phyloP scores from a whole-genome alignment of 257 asterid genomes.

The Nicotiana tomentosiformis region DNA sequence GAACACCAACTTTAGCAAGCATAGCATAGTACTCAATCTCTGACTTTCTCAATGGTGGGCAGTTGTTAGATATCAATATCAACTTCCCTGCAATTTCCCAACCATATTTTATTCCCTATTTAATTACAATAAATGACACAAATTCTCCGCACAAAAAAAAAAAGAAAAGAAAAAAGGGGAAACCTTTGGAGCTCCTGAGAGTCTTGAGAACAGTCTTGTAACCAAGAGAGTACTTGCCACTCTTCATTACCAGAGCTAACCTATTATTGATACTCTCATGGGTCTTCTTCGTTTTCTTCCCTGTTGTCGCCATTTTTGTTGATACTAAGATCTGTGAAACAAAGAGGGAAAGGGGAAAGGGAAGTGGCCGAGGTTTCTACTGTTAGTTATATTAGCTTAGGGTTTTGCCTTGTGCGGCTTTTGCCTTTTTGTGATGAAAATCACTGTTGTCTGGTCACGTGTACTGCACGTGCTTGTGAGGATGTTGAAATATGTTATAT shows the following conservation, averaged over 20 bases:
- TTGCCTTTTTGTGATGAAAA: background rate
- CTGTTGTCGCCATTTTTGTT: slow-evolving; percentile 1
- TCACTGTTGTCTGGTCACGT: background rate
- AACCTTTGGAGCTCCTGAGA: slow-evolving; percentile 72
- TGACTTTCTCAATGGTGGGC: slow-evolving; percentile 81
- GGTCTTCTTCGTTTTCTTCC: slow-evolving; percentile 51
- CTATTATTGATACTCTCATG: slow-evolving; percentile 78
- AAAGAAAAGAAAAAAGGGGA: background rate
- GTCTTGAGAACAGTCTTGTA: slow-evolving; percentile 83
- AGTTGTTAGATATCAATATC: slow-evolving; percentile 74
- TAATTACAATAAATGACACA: background rate
- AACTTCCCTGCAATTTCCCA: slow-evolving; percentile 43
- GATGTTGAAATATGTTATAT: background rate
- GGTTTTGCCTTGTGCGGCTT: background rate
- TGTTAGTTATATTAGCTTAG: background rate
- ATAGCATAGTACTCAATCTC: slow-evolving; percentile 88
- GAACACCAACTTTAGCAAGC: slow-evolving; percentile 84
- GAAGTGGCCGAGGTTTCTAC: background rate
- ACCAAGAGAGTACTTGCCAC: slow-evolving; percentile 79
- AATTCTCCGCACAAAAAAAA: background rate
- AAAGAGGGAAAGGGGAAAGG: slow-evolving; percentile 10
- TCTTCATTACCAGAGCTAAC: slow-evolving; percentile 78
- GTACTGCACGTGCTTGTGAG: background rate
- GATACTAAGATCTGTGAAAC: background rate
- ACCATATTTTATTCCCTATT: background rate